A percentile compares a stretch with the other conserved stretches of the same genome.
These are phyloP conservation scores for Cubamyces sp. DNA, from an alignment of 768 basidiomycete species.

Conservation along the genomic window DNA sequence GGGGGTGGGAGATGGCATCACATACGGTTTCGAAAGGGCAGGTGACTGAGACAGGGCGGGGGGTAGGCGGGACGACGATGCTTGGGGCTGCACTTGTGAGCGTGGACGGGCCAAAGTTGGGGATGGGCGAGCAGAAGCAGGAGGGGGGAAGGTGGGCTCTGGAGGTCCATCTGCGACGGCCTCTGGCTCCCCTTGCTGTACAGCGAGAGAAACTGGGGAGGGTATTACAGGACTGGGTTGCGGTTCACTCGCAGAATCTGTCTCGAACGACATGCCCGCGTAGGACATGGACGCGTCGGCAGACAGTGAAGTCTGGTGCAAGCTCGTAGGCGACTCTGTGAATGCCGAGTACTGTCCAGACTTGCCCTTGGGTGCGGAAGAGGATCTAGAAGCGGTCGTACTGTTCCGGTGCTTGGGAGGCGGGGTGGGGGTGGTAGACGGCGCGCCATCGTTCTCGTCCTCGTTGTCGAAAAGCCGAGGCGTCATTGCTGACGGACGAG, in stretches of 20 bases:
- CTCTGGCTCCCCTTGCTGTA: neutral
- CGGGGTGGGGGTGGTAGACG: constrained; percentile 17
- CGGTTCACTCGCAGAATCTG: neutral
- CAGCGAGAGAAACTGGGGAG: constrained; percentile 4
- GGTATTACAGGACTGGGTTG: neutral
- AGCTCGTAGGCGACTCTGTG: constrained; percentile 7
- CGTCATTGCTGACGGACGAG: neutral
- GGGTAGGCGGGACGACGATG: neutral
- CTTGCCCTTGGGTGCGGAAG: neutral
- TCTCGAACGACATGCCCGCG: neutral
- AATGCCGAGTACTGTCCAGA: neutral
- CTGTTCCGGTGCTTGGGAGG: neutral
- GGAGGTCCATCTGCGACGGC: neutral
- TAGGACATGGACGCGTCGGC: neutral
- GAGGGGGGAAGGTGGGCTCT: neutral
- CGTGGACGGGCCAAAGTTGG: neutral
- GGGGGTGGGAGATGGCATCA: neutral
- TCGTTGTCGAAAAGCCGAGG: neutral
- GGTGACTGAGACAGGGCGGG: neutral
- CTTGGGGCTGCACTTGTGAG: neutral
- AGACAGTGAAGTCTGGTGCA: neutral
- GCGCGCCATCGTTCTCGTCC: constrained; percentile 3
- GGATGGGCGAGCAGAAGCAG: neutral
- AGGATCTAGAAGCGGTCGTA: neutral
- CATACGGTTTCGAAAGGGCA: constrained; percentile 9